Evolutionary conservation across 495 filamentous ascomycete species (phyloP).

Genomic region (Lichina pygmaea): DNA sequence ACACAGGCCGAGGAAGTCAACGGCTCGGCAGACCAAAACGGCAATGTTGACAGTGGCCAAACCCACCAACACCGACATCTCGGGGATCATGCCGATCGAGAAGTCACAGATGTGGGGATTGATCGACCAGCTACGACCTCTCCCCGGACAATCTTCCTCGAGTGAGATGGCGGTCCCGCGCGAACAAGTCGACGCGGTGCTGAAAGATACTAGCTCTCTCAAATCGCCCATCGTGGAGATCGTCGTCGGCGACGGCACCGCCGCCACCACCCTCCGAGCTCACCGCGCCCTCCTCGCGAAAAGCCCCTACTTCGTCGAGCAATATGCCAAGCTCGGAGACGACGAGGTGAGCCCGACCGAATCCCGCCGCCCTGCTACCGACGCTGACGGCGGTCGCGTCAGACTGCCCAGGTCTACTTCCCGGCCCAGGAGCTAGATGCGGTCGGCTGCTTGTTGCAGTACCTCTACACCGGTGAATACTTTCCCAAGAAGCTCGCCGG

Average conservation of each 20-base stretch:
- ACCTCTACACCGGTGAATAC: conserved; percentile 79
- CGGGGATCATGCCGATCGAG: too few relatives aligned
- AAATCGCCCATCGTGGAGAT: conserved; percentile 59
- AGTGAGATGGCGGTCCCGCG: neutral
- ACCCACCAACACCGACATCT: too few relatives aligned
- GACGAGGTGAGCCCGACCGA: conserved; percentile 5
- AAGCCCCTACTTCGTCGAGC: conserved; percentile 46
- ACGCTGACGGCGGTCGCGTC: neutral
- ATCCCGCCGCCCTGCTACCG: too few relatives aligned
- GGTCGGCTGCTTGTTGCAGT: conserved; percentile 71
- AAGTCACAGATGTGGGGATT: neutral
- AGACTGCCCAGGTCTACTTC: conserved; percentile 30
- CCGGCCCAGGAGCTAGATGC: conserved; percentile 48
- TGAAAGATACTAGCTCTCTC: conserved; percentile 19
- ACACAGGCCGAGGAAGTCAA: neutral
- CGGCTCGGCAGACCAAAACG: neutral
- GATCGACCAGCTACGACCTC: neutral
- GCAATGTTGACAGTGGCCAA: too few relatives aligned
- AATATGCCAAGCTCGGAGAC: conserved; percentile 27
- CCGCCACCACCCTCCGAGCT: conserved; percentile 36
- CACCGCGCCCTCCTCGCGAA: conserved; percentile 52
- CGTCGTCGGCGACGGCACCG: conserved; percentile 34
- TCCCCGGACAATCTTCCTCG: neutral
- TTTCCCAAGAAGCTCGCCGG: conserved; percentile 37
- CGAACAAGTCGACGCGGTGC: neutral